Evolutionary conservation across 2,329 filamentous ascomycete genomes (phyloP).

Genomic region (Seiridium cupressi): DNA sequence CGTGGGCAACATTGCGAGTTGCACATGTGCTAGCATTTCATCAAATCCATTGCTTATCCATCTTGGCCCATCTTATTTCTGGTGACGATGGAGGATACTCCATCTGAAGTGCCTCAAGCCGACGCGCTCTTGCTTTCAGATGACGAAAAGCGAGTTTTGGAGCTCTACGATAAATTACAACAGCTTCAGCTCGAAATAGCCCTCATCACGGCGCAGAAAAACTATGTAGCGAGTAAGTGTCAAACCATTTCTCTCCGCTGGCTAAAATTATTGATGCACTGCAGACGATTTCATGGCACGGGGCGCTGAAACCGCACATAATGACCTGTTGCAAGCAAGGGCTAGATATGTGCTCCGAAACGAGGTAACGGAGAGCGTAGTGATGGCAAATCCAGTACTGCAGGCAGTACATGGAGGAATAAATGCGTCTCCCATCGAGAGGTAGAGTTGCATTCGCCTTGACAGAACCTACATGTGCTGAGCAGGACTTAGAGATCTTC

Average conservation of each 20-base stretch:
- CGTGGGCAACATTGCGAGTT: too few species aligned
- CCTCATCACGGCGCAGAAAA: conserved; percentile 54
- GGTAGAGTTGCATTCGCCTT: conserved; percentile 42
- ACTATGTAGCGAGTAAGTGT: conserved; percentile 32
- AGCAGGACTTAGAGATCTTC: conserved; percentile 45
- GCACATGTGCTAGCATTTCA: too few species aligned
- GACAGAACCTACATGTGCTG: not conserved
- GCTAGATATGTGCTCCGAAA: conserved; percentile 69
- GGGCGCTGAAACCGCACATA: conserved; percentile 52
- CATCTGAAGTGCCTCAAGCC: conserved; percentile 22
- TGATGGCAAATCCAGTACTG: conserved; percentile 73
- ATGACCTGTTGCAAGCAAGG: conserved; percentile 67
- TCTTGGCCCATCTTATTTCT: too few species aligned
- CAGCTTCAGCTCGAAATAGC: conserved; percentile 72
- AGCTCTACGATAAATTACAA: conserved; percentile 69
- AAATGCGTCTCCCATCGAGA: conserved; percentile 63
- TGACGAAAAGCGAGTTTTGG: conserved; percentile 64
- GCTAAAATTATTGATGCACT: not conserved
- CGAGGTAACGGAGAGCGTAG: conserved; percentile 64
- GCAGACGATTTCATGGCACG: not conserved
- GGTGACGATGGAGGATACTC: not conserved
- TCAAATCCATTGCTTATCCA: too few species aligned
- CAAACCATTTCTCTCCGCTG: conserved; percentile 10
- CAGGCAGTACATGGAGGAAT: conserved; percentile 72
- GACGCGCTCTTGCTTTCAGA: conserved; percentile 56